Base-by-base conservation (phyloP, 257 asterid genomes). In the Scutellaria minor region DNA sequence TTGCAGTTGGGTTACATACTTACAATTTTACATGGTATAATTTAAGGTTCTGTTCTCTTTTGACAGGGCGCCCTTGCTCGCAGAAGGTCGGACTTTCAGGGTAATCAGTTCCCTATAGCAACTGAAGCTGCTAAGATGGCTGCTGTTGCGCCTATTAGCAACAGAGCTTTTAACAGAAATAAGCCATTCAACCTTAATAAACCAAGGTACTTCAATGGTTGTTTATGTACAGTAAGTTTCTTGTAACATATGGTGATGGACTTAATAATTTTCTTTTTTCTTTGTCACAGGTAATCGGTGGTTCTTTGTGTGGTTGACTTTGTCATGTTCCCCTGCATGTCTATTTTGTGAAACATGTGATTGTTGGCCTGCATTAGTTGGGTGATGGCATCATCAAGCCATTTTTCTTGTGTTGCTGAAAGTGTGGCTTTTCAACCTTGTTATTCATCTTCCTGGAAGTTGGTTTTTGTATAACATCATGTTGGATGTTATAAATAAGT, bases 51-150 rank as follows among this genome's bases (percentile, higher is more conserved):
- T 57, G 18, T 42, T 67, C 20, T 71, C 27, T 70, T 70, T 18
- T 80, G 64, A 41, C 79, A 93, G 98, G 97, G 95, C n/a, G 90
- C 86, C 67, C 89, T 93, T 84, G 92, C 96, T 69, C 87, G 61
- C 67, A 85, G 83, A 84, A 86, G 97, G 85, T 83, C 95, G 72
- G 87, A 71, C 80, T 89, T 85, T 77, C 91, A 89, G 76, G 93
- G 83, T 7, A 86, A 89, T 64, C 93, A 82, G 74, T 91, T 90
- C 71, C 96, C 93, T 76, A 73, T 86, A 80, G 82, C 96, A 53
- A 71, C 85, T 58, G 90, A 91, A 84, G 94, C 91, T 6, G 96
- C 97, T 66, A 85, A 79, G 83, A 93, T 82, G 82, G 95, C 93
- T 14, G 90, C 88, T 53, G 83, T 71, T 83, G 85, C 87, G 67